Base-by-base conservation (phyloP, 1,284 basidiomycete genomes). In the Coniferiporia sulphurascens region DNA sequence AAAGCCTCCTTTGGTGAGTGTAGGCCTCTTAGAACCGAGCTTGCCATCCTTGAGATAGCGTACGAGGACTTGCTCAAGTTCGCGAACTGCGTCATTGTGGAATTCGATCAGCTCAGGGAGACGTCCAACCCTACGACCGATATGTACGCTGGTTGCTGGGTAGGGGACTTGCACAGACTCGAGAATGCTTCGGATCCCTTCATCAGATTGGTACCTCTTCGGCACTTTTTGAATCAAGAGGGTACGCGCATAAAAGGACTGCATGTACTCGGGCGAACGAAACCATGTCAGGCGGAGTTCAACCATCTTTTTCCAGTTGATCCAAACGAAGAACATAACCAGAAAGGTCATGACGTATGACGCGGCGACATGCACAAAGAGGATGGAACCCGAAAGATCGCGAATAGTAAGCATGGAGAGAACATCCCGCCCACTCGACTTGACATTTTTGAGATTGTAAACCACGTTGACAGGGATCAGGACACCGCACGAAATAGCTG, bases 71-170 rank as follows among this genome's bases (percentile, higher is more conserved):
- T 81, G 75, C 70, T 98, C 95, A 45, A 97, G 83, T 62, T 93
- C 86, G 51, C 86, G 78, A 13, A 98, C 93, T 12, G 90, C 87
- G 53, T 89, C 75, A 72, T 95, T 95, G 74, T 97, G 93, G 64
- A 86, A 86, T 53, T 94, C 85, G 65, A 93, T 87, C 54, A 93
- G 75, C 59, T 89, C 82, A 0, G 91, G 88, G 1, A 94, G 79
- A 35, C 80, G 74, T 27, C 89, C 90, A 21, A 93, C 89, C 58
- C 79, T 79, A 46, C 87, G 81, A 41, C 89, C 88, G 59, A 94
- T 88, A 71, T 93, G 89, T 2, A 93, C 89, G 43, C 88, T 86
- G 1, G 89, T 91, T 0, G 90, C 89, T 0, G 90, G 90, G 70
- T 93, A 94, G 1, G 89, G 89, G 45, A 91, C 84, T 64, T 86